These are phyloP conservation scores for Neophaeococcomyces mojaviensis DNA, from an alignment of 2,329 filamentous ascomycete genomes.

Conservation along the genomic window DNA sequence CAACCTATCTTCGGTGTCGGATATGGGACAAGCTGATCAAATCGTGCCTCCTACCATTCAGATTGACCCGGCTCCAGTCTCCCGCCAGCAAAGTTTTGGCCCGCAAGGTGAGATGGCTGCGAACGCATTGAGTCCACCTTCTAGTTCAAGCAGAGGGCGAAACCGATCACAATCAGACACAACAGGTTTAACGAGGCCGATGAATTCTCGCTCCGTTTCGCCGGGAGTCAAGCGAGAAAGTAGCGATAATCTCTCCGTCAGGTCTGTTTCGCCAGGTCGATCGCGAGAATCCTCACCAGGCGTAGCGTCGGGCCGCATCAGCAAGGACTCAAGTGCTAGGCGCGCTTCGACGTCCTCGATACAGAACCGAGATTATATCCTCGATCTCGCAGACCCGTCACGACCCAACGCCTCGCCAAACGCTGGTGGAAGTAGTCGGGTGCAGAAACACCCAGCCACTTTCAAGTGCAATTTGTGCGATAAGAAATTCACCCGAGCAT, in stretches of 20 bases:
- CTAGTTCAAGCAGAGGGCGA: constrained; percentile 41
- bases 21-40: constrained; percentile 61
- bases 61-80: constrained; percentile 71
- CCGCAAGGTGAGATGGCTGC: constrained; percentile 52
- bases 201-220: constrained; percentile 21
- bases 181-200: constrained; percentile 26
- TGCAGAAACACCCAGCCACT: constrained; percentile 94
- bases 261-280: constrained; percentile 39
- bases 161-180: constrained; percentile 54
- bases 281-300: constrained; percentile 36
- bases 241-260: constrained; percentile 25
- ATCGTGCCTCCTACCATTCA: constrained; percentile 94
- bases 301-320: constrained; percentile 22
- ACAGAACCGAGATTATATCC: constrained; percentile 61
- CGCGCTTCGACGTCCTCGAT: constrained; percentile 41
- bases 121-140: constrained; percentile 74
- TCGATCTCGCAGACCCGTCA: constrained; percentile 82
- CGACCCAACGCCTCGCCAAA: constrained; percentile 60
- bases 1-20: constrained; percentile 41
- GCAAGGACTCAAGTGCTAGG: constrained; percentile 27
- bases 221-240: constrained; percentile 19
- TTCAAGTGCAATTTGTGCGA: constrained; percentile 92
- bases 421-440: constrained; percentile 60
- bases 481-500: constrained; percentile 91
- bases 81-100: constrained; percentile 59